Evolutionary conservation across 108 stramenopile species (phyloP).

Genomic region (Nitzschia inconspicua): DNA sequence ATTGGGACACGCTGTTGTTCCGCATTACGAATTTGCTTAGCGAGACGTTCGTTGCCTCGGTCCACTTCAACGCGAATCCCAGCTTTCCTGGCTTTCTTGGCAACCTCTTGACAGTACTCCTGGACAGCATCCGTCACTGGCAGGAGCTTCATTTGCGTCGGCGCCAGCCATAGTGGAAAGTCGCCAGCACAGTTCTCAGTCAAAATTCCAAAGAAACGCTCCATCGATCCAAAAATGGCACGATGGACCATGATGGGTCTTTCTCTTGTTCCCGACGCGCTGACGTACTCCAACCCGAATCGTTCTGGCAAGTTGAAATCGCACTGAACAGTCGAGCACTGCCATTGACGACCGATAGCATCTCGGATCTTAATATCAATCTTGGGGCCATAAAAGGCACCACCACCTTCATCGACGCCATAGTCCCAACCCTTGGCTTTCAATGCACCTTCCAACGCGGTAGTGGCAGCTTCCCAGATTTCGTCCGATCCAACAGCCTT

Average conservation of each 20-base stretch:
- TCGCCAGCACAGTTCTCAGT: slow-evolving; percentile 95
- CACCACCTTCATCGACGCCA: slow-evolving; percentile 93
- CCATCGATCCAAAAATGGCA: slow-evolving; percentile 97
- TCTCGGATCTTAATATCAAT: slow-evolving; percentile 98
- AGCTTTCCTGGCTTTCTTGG: slow-evolving; percentile 59
- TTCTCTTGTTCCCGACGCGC: slow-evolving; percentile 75
- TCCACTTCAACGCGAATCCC: slow-evolving; percentile 93
- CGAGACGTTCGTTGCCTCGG: slow-evolving; percentile 85
- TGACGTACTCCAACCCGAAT: slow-evolving; percentile 90
- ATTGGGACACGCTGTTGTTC: slow-evolving; percentile 91
- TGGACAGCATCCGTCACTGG: slow-evolving; percentile 93
- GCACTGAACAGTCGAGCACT: slow-evolving; percentile 97
- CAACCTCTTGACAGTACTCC: slow-evolving; percentile 86
- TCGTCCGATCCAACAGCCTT: slow-evolving; percentile 93
- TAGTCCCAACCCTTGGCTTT: slow-evolving; percentile 92
- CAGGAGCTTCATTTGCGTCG: slow-evolving; percentile 87
- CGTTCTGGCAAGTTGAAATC: slow-evolving; percentile 98
- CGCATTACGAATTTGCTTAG: slow-evolving; percentile 96
- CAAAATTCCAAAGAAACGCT: slow-evolving; percentile 97
- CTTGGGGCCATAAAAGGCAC: slow-evolving; percentile 98
- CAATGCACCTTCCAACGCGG: slow-evolving; percentile 81
- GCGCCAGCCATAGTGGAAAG: slow-evolving; percentile 95
- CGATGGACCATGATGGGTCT: slow-evolving; percentile 94
- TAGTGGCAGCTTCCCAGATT: slow-evolving; percentile 92
- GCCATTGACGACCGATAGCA: slow-evolving; percentile 97